Evolutionary conservation across 805 yeast genomes (phyloP).

Genomic region (Metschnikowia koreensis): DNA sequence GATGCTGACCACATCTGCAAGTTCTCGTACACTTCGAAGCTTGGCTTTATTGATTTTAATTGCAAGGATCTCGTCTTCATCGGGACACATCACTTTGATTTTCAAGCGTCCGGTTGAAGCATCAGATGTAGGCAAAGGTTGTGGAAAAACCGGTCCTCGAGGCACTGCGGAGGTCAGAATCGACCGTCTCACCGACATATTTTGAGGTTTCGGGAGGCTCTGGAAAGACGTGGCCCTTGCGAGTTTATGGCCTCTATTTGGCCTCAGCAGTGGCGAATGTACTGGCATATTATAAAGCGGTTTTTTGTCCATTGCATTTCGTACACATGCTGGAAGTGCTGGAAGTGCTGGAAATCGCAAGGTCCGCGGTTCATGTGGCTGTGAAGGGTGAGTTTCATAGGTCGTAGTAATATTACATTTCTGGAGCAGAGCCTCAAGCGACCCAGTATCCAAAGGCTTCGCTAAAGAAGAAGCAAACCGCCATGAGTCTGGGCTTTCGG

Average conservation of each 20-base stretch:
- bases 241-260: background rate
- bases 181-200: background rate
- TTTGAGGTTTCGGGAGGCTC: background rate
- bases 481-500: conserved; percentile 14
- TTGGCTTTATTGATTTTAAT: conserved; percentile 15
- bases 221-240: background rate
- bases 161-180: conserved; percentile 1
- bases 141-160: background rate
- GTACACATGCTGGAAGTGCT: background rate
- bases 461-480: background rate
- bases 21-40: conserved; percentile 13
- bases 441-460: background rate
- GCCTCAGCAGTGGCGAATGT: too few relatives aligned
- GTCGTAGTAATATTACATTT: background rate
- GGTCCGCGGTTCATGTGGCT: background rate
- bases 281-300: background rate
- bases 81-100: conserved; percentile 9
- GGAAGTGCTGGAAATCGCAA: background rate
- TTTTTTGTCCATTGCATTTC: background rate
- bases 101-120: background rate
- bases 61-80: conserved; percentile 20
- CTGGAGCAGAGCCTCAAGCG: conserved; percentile 1
- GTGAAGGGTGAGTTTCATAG: background rate
- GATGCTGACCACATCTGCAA: conserved; percentile 14
- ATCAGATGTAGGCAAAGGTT: background rate